A percentile compares a stretch with the other conserved stretches of the same genome.
These are phyloP conservation scores for Metarhizium robertsii DNA, from an alignment of 2,329 filamentous ascomycete genomes.

Conservation along the genomic window DNA sequence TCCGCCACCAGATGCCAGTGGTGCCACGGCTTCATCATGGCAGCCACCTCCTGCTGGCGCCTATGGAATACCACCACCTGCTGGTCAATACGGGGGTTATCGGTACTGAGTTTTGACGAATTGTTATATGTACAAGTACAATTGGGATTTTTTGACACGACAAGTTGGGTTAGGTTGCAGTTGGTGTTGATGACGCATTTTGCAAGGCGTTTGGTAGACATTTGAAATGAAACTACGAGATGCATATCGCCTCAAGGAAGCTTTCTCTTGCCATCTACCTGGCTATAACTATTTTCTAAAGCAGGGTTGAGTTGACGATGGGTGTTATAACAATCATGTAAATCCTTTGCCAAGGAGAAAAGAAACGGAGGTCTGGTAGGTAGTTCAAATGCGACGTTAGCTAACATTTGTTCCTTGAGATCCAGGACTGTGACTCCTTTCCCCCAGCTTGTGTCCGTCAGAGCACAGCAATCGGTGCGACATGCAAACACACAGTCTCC, in stretches of 20 bases:
- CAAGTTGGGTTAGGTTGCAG: conserved; percentile 4
- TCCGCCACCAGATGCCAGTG: conserved; percentile 15
- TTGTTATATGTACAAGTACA: not conserved
- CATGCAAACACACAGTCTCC: not conserved
- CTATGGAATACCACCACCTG: conserved; percentile 20
- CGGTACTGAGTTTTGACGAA: conserved; percentile 17
- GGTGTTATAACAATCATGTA: not conserved
- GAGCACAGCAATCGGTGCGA: not conserved
- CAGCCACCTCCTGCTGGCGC: conserved; percentile 21
- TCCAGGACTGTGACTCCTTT: not conserved
- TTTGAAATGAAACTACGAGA: not conserved
- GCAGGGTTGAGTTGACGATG: not conserved
- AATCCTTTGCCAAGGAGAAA: not conserved
- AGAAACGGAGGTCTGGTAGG: not conserved
- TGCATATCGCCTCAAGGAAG: not conserved
- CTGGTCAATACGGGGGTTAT: conserved; percentile 27
- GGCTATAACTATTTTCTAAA: too few relatives aligned
- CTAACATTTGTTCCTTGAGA: not conserved
- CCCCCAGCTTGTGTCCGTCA: not conserved
- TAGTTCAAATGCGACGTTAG: not conserved
- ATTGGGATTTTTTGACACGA: not conserved
- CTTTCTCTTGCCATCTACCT: not conserved
- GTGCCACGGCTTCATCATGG: conserved; percentile 10
- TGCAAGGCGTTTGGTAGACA: conserved; percentile 17
- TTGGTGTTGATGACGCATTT: conserved; percentile 6